These are phyloP conservation scores for Penicillium riverlandense DNA, from an alignment of 495 filamentous ascomycete species.

Conservation along the genomic window DNA sequence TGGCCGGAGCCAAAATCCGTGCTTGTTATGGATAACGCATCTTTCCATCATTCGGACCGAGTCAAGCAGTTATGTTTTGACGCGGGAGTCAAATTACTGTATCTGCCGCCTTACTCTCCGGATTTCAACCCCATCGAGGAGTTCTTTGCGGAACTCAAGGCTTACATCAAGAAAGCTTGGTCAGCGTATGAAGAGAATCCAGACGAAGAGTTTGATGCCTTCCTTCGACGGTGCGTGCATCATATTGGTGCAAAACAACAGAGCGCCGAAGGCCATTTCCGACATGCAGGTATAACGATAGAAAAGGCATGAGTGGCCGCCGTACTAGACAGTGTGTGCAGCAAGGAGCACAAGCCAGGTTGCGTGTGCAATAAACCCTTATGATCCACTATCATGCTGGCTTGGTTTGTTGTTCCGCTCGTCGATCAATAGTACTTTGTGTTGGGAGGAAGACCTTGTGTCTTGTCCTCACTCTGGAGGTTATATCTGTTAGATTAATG, in stretches of 20 bases:
- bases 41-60: conserved; percentile 24
- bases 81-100: conserved; percentile 27
- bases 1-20: conserved; percentile 35
- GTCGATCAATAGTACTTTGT: conserved; percentile 3
- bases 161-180: conserved; percentile 11
- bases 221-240: conserved; percentile 23
- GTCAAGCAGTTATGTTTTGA: conserved; percentile 23
- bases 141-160: conserved; percentile 21
- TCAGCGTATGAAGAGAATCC: conserved; percentile 21
- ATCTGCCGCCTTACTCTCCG: conserved; percentile 17
- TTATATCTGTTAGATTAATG: not conserved
- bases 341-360: no score
- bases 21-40: conserved; percentile 38
- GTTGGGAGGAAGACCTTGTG: conserved; percentile 2
- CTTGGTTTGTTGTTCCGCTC: no score
- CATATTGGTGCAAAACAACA: conserved; percentile 11
- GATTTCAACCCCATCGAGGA: conserved; percentile 26
- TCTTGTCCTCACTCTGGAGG: conserved; percentile 4
- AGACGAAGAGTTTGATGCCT: conserved; percentile 25
- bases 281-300: conserved; percentile 10
- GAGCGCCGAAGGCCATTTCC: conserved; percentile 21
- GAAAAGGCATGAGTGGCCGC: no score
- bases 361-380: no score
- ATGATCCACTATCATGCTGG: no score
- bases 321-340: no score